Evolutionary conservation across 2,329 filamentous ascomycete species (phyloP), one percentile per base, ranked within the genome.

Genomic region (Geosmithia putterillii): DNA sequence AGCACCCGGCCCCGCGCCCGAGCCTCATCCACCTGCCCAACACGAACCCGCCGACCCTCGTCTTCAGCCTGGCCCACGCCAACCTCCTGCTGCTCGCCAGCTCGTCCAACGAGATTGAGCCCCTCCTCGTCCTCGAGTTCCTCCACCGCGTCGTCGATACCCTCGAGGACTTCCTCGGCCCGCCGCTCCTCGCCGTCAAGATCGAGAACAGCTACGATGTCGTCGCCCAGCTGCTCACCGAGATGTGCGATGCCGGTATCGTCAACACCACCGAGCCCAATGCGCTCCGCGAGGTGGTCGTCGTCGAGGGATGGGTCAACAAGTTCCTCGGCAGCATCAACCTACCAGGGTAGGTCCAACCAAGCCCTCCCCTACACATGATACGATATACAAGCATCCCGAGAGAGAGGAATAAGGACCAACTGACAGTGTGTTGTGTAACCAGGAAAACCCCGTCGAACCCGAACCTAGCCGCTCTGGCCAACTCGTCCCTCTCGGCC

Each of bases 171-270:
- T 96, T 95, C 58, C 72, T 98, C 7, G 89, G 90, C 46, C 81
- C 86, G 39, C 92, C 92, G 14, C 66, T 98, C 41, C 69, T 95
- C 45, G 82, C 88, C 18, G 76, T 75, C 57, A 95, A 92, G 67
- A 83, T 98, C 50, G 88, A 95, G 62, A 75, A 71, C 51, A 88
- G 79, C 62, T 96, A 96, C 64, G 86, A 96, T 76, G 82, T 96
- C 22, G 84, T 94, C 28, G 89, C 89, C 17, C 92, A 98, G 65
- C 67, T 98, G 21, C 71, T 96, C 46, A 86, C 81, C 48, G 92
- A 98, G 65, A 94, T 98, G 84, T 95, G 92, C 59, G 92, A 98
- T 69, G 86, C 81, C 36, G 92, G 92, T 15, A 75, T 81, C n/a
- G 74, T 95, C 32, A 84, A 76, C 55, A 94, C 87, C 45, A 95